These are phyloP conservation scores for Puya raimondii DNA, from an alignment of 176 grass and related monocot species.

Conservation along the genomic window DNA sequence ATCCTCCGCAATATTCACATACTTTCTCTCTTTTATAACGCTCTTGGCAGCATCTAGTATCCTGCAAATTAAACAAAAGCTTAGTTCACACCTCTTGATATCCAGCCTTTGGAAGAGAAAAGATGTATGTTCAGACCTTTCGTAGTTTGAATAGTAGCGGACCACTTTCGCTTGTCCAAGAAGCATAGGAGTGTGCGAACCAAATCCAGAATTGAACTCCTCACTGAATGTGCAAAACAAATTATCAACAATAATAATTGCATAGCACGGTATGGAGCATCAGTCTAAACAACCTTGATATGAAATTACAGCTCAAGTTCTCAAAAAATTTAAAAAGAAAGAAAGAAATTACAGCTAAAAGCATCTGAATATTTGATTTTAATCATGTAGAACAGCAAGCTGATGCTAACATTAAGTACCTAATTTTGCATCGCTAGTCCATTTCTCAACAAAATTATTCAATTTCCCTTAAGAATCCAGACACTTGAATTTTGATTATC, in stretches of 20 bases:
- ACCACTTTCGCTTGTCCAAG: conserved; percentile 96
- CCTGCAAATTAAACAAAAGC: conserved; percentile 42
- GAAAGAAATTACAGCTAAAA: too few species aligned
- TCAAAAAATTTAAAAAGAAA: too few species aligned
- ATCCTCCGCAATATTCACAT: conserved; percentile 85
- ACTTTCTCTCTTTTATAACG: conserved; percentile 72
- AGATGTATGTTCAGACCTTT: conserved; percentile 36
- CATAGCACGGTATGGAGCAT: conserved; percentile 14
- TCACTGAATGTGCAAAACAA: conserved; percentile 50
- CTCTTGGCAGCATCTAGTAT: conserved; percentile 62
- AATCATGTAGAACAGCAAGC: too few species aligned
- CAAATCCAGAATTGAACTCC: conserved; percentile 98
- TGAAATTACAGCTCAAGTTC: too few species aligned
- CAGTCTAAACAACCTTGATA: neutral
- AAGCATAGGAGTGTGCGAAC: conserved; percentile 92
- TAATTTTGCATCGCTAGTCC: neutral
- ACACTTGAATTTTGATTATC: too few species aligned
- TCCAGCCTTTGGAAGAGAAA: neutral
- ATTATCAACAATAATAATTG: conserved; percentile 18
- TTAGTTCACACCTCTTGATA: conserved; percentile 19
- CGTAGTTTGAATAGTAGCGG: conserved; percentile 82
- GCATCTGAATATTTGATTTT: too few species aligned
- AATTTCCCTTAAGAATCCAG: neutral
- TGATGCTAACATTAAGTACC: neutral
- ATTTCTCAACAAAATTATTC: neutral